A percentile compares a stretch with the other conserved stretches of the same genome.
These are phyloP conservation scores for Chaetothyriales sp. DNA, from an alignment of 2,329 filamentous ascomycete genomes.

Conservation along the genomic window DNA sequence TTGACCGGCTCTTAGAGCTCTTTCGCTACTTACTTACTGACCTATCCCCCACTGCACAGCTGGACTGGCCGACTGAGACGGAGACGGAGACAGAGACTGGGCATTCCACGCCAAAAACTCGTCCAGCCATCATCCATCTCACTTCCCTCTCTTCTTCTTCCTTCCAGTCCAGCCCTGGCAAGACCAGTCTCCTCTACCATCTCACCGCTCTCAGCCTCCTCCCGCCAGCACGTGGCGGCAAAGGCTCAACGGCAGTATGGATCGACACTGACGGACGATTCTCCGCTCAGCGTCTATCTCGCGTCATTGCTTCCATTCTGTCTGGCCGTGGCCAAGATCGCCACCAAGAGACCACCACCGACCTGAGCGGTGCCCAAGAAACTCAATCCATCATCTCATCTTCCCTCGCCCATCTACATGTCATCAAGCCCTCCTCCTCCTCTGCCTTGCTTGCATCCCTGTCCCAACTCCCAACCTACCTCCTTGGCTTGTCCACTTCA, in stretches of 20 bases:
- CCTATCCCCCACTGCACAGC: conserved; percentile 1
- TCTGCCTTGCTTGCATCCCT: conserved; percentile 38
- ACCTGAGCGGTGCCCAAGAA: conserved; percentile 18
- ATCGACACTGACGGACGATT: conserved; percentile 45
- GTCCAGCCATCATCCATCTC: conserved; percentile 37
- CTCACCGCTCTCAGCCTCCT: conserved; percentile 40
- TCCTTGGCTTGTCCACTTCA: conserved; percentile 33
- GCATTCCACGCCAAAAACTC: background rate
- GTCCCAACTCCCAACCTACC: conserved; percentile 33
- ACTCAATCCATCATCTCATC: background rate
- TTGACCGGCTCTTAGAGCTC: conserved; percentile 33
- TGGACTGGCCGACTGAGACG: conserved; percentile 1
- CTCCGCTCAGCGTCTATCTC: conserved; percentile 34
- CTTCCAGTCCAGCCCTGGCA: conserved; percentile 27
- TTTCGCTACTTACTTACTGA: conserved; percentile 21
- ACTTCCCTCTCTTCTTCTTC: conserved; percentile 36
- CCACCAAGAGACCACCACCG: conserved; percentile 18
- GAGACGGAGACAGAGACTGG: conserved; percentile 1
- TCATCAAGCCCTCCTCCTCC: conserved; percentile 43
- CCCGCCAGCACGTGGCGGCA: conserved; percentile 31
- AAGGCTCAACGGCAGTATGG: conserved; percentile 38
- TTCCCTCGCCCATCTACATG: conserved; percentile 42
- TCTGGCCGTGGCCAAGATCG: conserved; percentile 5
- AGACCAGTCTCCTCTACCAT: conserved; percentile 46
- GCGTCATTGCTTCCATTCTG: conserved; percentile 17